A percentile compares a stretch with the other conserved stretches of the same genome.
Conservation (phyloP, 1,139 yeast genomes). For the Saccharomyces hybrid region DNA sequence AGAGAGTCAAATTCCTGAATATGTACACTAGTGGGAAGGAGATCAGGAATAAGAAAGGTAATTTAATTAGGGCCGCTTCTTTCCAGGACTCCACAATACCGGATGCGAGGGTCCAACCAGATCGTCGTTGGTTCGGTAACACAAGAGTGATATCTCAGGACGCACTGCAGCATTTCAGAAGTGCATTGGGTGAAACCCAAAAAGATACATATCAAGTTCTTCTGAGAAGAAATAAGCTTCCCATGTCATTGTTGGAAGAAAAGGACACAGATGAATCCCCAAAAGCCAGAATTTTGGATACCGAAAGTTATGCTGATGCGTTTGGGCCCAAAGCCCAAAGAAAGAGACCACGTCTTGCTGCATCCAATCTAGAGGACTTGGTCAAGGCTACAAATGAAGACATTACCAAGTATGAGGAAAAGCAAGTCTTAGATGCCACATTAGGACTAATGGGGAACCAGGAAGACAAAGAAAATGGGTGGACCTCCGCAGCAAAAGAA, state of each 20-base stretch:
- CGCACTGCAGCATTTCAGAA: constrained; percentile 88
- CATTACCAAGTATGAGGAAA: constrained; percentile 58
- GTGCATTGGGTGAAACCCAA: constrained; percentile 83
- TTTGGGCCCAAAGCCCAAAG: constrained; percentile 96
- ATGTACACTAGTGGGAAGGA: constrained; percentile 94
- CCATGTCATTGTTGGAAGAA: constrained; percentile 92
- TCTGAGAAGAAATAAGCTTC: constrained; percentile 81
- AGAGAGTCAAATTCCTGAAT: constrained; percentile 78
- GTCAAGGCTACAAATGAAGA: constrained; percentile 57
- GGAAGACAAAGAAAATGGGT: constrained; percentile 64
- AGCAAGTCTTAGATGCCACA: constrained; percentile 63
- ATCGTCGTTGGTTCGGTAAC: constrained; percentile 95
- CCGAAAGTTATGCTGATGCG: constrained; percentile 73
- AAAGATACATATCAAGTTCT: constrained; percentile 85
- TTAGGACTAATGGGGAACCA: constrained; percentile 72
- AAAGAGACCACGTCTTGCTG: constrained; percentile 78
- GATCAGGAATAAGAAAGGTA: constrained; percentile 79
- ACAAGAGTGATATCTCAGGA: constrained; percentile 97
- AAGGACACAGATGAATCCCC: constrained; percentile 69
- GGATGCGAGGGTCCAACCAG: constrained; percentile 89
- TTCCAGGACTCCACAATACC: constrained; percentile 87
- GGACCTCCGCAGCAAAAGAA: constrained; percentile 86
- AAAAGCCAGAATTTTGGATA: constrained; percentile 70
- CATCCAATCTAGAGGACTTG: constrained; percentile 73
- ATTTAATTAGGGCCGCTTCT: constrained; percentile 76